These are phyloP conservation scores for Pichia terricola DNA, from an alignment of 1,139 yeast species.

Conservation along the genomic window DNA sequence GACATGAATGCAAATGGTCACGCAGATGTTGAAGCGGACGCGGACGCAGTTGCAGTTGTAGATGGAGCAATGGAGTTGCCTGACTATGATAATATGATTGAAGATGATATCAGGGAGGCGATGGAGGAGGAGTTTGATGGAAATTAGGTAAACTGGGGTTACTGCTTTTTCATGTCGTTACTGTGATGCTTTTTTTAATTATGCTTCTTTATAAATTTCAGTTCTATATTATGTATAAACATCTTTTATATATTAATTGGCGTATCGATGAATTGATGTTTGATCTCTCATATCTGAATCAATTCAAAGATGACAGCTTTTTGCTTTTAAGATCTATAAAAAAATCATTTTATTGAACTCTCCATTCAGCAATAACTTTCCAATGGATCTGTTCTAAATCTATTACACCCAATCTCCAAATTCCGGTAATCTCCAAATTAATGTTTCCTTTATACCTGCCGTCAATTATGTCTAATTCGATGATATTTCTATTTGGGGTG, in stretches of 20 bases:
- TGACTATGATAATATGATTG: constrained; percentile 11
- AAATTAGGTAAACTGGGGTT: too few species aligned
- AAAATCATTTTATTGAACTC: too few species aligned
- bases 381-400: constrained; percentile 76
- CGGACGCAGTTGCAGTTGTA: too few species aligned
- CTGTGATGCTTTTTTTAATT: too few species aligned
- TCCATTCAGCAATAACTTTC: constrained; percentile 93
- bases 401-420: constrained; percentile 75
- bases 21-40: too few species aligned
- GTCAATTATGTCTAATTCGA: constrained; percentile 46
- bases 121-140: constrained; percentile 10
- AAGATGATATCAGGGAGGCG: constrained; percentile 13
- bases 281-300: background rate
- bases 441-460: constrained; percentile 48
- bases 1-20: too few species aligned
- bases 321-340: too few species aligned
- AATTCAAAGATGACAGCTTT: too few species aligned
- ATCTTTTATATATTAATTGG: background rate
- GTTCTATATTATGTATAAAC: background rate
- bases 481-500: constrained; percentile 25
- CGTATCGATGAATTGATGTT: background rate
- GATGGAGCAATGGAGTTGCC: too few species aligned
- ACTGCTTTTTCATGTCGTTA: too few species aligned
- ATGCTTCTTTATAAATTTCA: background rate
- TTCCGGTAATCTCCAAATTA: constrained; percentile 62